phyloP scores from a whole-genome alignment of 2,329 filamentous ascomycete genomes.

The Sphaceloma murrayae region DNA sequence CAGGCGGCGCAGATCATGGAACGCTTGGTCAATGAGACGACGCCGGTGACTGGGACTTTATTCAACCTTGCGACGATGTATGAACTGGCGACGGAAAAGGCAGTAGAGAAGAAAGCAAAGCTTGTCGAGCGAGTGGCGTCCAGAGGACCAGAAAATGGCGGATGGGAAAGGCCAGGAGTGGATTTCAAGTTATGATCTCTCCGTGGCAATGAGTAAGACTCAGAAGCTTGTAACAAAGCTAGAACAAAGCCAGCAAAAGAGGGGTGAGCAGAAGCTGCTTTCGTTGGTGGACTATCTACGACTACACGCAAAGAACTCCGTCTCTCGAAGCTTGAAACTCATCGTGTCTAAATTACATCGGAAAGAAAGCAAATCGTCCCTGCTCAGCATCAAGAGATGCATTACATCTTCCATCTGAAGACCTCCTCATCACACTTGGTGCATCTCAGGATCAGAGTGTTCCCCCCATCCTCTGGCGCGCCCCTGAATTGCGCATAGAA shows the following conservation, averaged over 20 bases:
- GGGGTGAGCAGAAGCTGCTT: no score
- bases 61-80: constrained; percentile 90
- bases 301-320: no score
- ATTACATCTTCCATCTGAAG: constrained; percentile 10
- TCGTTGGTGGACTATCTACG: no score
- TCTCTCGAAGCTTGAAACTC: no score
- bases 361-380: no score
- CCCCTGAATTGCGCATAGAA: constrained; percentile 15
- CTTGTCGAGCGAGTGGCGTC: constrained; percentile 55
- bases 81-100: constrained; percentile 76
- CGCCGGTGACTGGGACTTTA: constrained; percentile 61
- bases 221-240: no score
- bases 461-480: constrained; percentile 3
- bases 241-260: no score
- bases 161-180: constrained; percentile 10
- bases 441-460: constrained; percentile 14
- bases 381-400: no score
- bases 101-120: constrained; percentile 57
- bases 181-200: constrained; percentile 17
- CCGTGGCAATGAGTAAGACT: no score
- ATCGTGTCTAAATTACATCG: no score
- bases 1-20: constrained; percentile 63
- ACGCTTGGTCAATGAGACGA: constrained; percentile 38
- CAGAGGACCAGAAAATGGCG: constrained; percentile 7
- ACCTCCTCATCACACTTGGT: constrained; percentile 12